Percentiles rank a stretch among this genome's conserved stretches.
phyloP scores from a whole-genome alignment of 495 filamentous ascomycete genomes.

The Aspergillus homomorphus region DNA sequence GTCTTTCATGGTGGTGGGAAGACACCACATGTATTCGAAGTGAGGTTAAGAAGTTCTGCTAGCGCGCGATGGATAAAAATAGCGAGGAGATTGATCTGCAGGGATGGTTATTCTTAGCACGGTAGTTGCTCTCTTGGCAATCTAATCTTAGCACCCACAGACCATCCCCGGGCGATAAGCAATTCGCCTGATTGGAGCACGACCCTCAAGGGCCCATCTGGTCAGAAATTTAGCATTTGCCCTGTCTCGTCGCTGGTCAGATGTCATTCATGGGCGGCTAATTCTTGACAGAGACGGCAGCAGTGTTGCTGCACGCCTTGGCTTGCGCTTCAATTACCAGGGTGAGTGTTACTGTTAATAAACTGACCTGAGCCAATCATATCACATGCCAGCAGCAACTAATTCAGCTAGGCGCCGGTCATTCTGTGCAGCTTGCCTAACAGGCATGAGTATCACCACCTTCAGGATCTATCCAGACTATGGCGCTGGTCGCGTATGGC shows the following conservation, averaged over 20 bases:
- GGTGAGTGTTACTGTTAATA: background rate
- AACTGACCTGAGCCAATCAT: background rate
- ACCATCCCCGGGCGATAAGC: background rate
- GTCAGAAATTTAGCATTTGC: background rate
- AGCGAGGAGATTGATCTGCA: background rate
- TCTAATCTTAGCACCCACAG: constrained; percentile 4
- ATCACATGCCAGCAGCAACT: background rate
- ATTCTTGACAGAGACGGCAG: background rate
- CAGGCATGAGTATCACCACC: background rate
- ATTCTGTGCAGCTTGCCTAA: background rate
- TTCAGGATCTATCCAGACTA: background rate
- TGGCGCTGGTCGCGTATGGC: no score
- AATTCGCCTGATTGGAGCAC: background rate
- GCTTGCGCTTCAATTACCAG: background rate
- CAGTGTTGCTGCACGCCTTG: background rate
- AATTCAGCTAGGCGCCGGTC: background rate
- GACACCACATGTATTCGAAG: no score
- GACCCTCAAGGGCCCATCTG: background rate
- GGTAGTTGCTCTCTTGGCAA: no score
- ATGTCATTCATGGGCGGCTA: background rate
- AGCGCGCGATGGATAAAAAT: constrained; percentile 4
- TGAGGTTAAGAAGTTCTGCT: constrained; percentile 3
- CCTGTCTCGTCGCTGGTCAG: background rate
- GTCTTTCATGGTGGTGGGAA: no score
- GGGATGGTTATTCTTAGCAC: constrained; percentile 1